These are phyloP conservation scores for Pythium brassicae DNA, from an alignment of 352 stramenopile species.

Conservation along the genomic window DNA sequence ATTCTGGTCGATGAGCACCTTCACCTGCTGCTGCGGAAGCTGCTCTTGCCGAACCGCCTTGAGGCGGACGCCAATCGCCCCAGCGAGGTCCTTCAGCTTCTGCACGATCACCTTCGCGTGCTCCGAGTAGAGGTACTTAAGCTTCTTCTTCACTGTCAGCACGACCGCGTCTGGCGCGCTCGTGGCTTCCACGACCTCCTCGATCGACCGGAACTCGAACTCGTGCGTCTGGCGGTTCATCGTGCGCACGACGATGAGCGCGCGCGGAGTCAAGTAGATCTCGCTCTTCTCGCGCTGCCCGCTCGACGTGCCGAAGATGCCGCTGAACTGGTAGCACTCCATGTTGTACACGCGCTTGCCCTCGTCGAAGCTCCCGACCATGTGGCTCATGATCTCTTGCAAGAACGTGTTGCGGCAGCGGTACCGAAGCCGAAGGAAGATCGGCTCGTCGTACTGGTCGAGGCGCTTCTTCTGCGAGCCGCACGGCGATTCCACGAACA, in stretches of 20 bases:
- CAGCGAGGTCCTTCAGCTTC: conserved; percentile 57
- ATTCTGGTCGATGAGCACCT: conserved; percentile 29
- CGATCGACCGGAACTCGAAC: conserved; percentile 65
- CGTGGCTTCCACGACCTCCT: conserved; percentile 38
- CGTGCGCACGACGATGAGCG: conserved; percentile 57
- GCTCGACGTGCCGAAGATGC: conserved; percentile 61
- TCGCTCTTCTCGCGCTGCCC: conserved; percentile 74
- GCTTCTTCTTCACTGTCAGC: conserved; percentile 50
- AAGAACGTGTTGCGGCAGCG: conserved; percentile 74
- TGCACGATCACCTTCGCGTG: conserved; percentile 51
- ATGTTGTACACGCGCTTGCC: conserved; percentile 69
- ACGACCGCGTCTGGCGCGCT: conserved; percentile 57
- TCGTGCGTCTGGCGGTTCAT: conserved; percentile 69
- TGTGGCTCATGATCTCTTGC: conserved; percentile 81
- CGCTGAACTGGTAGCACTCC: conserved; percentile 70
- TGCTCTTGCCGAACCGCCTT: conserved; percentile 25
- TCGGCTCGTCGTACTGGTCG: conserved; percentile 53
- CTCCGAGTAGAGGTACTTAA: conserved; percentile 74
- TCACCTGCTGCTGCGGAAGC: conserved; percentile 47
- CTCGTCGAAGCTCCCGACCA: conserved; percentile 70
- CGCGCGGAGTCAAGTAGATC: conserved; percentile 63
- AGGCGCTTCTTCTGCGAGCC: conserved; percentile 54
- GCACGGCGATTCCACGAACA: conserved; percentile 64
- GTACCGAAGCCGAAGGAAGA: conserved; percentile 70
- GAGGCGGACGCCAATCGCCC: conserved; percentile 62